phyloP scores from a whole-genome alignment of 2,329 filamentous ascomycete species.

The Phaeosphaeriaceae sp. region DNA sequence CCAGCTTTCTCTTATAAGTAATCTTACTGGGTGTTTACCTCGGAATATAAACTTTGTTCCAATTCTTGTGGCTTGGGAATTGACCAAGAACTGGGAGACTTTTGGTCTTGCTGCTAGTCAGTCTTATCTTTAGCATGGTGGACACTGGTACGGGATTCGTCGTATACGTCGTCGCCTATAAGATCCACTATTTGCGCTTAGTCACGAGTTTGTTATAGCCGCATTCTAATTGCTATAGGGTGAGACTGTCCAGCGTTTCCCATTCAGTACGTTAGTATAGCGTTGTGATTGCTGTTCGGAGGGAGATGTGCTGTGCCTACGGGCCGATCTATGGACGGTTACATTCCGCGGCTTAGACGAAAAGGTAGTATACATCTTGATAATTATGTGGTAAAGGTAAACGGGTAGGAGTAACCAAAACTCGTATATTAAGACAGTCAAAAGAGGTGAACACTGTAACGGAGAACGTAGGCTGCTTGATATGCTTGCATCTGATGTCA shows the following conservation, averaged over 20 bases:
- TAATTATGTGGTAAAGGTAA: not conserved
- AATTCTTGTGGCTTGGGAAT: not conserved
- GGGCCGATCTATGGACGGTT: not conserved
- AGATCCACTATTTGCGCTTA: not conserved
- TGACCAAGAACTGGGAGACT: not conserved
- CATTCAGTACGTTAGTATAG: not conserved
- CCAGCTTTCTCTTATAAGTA: not conserved
- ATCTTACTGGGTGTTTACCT: not conserved
- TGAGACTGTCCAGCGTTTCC: not conserved
- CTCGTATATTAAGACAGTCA: not conserved
- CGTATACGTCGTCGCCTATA: not conserved
- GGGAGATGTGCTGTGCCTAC: not conserved
- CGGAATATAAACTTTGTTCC: not conserved
- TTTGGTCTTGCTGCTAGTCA: not conserved
- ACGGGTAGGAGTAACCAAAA: not conserved
- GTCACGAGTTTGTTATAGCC: not conserved
- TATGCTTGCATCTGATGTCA: not conserved
- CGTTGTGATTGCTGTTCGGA: not conserved
- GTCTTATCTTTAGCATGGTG: not conserved
- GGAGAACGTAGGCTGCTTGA: not conserved
- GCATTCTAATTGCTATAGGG: not conserved
- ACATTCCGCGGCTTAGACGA: not conserved
- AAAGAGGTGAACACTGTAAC: not conserved
- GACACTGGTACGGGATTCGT: not conserved
- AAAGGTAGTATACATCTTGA: not conserved